Conservation (phyloP, 2,329 filamentous ascomycete genomes). For the Alternaria solani region DNA sequence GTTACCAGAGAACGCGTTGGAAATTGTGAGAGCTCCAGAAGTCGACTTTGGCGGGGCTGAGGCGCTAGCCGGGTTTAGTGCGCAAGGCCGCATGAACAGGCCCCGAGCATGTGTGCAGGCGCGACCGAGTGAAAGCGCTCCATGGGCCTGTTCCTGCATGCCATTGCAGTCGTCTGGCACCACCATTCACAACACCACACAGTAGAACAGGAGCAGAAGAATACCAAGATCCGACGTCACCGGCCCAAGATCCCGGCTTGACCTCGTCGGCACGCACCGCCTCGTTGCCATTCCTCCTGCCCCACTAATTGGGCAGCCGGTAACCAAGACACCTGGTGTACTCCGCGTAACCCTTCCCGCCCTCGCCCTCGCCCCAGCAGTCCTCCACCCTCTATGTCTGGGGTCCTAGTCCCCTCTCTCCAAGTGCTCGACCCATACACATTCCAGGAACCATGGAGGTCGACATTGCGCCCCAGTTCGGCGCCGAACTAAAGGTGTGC, state of each 20-base stretch:
- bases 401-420: conserved; percentile 32
- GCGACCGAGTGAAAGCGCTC: conserved; percentile 22
- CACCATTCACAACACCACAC: background rate
- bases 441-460: conserved; percentile 71
- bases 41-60: conserved; percentile 32
- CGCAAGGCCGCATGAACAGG: conserved; percentile 32
- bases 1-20: conserved; percentile 8
- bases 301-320: conserved; percentile 40
- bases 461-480: conserved; percentile 85
- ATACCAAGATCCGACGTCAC: conserved; percentile 6
- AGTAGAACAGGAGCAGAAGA: background rate
- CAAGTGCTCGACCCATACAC: conserved; percentile 24
- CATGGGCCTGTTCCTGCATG: conserved; percentile 7
- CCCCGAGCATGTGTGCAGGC: conserved; percentile 5
- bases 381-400: conserved; percentile 35
- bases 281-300: conserved; percentile 35
- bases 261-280: conserved; percentile 37
- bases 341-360: conserved; percentile 34
- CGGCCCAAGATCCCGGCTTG: conserved; percentile 32
- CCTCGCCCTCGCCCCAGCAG: conserved; percentile 20
- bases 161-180: background rate
- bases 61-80: conserved; percentile 37
- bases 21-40: conserved; percentile 33
- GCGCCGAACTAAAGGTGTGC: conserved; percentile 88
- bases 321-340: conserved; percentile 23